Conservation (phyloP, 2,329 filamentous ascomycete genomes). For the Fusarium robinianum region DNA sequence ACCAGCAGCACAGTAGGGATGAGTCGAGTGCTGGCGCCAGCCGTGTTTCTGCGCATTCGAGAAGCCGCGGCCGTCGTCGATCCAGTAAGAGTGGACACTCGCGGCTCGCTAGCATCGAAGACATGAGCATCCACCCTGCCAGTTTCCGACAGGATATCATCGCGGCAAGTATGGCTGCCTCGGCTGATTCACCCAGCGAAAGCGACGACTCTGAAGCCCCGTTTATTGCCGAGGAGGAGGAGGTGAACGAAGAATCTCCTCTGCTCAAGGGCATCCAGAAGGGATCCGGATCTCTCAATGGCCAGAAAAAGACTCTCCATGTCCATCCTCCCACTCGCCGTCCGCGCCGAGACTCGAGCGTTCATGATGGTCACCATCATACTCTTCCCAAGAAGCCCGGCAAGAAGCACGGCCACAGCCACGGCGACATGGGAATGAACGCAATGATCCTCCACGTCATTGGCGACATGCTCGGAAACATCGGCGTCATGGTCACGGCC, state of each 20-base stretch:
- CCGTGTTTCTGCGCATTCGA: conserved; percentile 41
- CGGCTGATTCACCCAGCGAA: conserved; percentile 57
- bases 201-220: conserved; percentile 57
- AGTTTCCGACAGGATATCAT: conserved; percentile 94
- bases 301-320: conserved; percentile 29
- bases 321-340: conserved; percentile 35
- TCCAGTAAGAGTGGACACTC: conserved; percentile 56
- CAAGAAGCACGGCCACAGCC: conserved; percentile 71
- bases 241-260: conserved; percentile 51
- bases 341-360: conserved; percentile 52
- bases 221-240: conserved; percentile 47
- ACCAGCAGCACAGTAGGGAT: conserved; percentile 34
- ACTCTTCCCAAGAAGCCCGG: conserved; percentile 67
- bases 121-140: conserved; percentile 85
- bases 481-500: conserved; percentile 82
- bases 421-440: conserved; percentile 94
- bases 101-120: conserved; percentile 67
- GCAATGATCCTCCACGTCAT: conserved; percentile 77
- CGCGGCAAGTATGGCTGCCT: conserved; percentile 67
- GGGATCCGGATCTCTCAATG: conserved; percentile 38
- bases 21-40: conserved; percentile 37
- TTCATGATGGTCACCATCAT: conserved; percentile 80
- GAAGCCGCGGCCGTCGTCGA: conserved; percentile 51
- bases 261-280: conserved; percentile 50
- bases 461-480: conserved; percentile 83